Percentiles rank a stretch among this genome's conserved stretches.
Conservation (phyloP, 176 grass and related monocot species). For the Avena eriantha region DNA sequence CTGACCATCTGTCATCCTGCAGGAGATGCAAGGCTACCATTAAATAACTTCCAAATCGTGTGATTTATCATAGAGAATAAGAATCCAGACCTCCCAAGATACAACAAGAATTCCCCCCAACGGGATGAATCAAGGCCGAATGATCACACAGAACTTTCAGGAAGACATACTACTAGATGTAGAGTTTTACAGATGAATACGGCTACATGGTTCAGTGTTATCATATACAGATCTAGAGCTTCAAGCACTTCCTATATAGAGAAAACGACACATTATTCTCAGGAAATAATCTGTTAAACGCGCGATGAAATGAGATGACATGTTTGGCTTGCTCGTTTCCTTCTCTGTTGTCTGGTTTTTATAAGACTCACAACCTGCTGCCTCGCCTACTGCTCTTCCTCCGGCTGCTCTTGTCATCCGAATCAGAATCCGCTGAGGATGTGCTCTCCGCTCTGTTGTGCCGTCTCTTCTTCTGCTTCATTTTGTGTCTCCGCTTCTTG, state of each 20-base stretch:
- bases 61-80: slow-evolving; percentile 32
- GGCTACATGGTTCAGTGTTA: slow-evolving; percentile 36
- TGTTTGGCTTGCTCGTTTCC: slow-evolving; percentile 22
- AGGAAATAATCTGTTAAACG: background rate
- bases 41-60: slow-evolving; percentile 15
- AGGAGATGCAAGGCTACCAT: slow-evolving; percentile 33
- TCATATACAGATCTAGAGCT: slow-evolving; percentile 16
- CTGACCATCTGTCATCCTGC: slow-evolving; percentile 43
- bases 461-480: slow-evolving; percentile 67
- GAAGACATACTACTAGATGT: background rate
- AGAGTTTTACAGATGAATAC: slow-evolving; percentile 20
- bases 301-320: slow-evolving; percentile 10
- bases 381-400: slow-evolving; percentile 58
- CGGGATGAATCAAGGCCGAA: slow-evolving; percentile 3
- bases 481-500: slow-evolving; percentile 54
- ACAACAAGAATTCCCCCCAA: background rate
- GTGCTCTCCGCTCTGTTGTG: slow-evolving; percentile 52
- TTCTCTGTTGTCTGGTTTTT: background rate
- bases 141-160: background rate
- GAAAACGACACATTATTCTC: background rate
- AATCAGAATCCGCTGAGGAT: slow-evolving; percentile 64
- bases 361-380: slow-evolving; percentile 35
- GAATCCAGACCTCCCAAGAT: slow-evolving; percentile 9
- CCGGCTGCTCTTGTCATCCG: slow-evolving; percentile 57
- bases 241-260: background rate